A percentile compares a stretch with the other conserved stretches of the same genome.
Conservation (phyloP, 192 early-diverging fungal species). For the Pilaira anomala region DNA sequence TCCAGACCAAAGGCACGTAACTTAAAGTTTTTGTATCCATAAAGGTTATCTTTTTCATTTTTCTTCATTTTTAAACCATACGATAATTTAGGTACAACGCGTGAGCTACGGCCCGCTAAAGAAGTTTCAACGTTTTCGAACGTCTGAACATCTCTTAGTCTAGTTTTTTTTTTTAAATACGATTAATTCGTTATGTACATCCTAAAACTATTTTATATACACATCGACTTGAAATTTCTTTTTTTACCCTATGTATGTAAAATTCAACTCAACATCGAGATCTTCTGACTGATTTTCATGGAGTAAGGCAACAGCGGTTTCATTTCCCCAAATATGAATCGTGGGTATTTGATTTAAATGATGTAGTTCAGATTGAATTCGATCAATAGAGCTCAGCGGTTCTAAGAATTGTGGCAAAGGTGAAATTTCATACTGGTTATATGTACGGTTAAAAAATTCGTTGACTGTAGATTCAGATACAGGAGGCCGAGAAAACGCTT, state of each 20-base stretch:
- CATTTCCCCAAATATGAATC: constrained; percentile 11
- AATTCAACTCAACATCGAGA: background rate
- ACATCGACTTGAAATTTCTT: too few species aligned
- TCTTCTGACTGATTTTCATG: constrained; percentile 1
- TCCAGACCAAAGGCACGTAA: constrained; percentile 7
- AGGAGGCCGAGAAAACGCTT: background rate
- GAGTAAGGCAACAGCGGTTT: background rate
- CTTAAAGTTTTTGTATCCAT: constrained; percentile 6
- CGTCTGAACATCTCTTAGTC: background rate
- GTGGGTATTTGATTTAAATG: constrained; percentile 3
- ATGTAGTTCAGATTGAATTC: constrained; percentile 5
- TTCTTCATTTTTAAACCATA: constrained; percentile 5
- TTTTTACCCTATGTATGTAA: constrained; percentile 14
- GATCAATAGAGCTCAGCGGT: background rate
- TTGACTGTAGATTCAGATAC: background rate
- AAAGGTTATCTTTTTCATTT: background rate
- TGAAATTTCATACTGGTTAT: background rate
- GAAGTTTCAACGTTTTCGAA: background rate
- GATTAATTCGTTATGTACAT: background rate
- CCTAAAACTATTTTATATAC: background rate
- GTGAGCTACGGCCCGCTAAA: constrained; percentile 15
- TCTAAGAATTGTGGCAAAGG: background rate
- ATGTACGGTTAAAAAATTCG: constrained; percentile 3
- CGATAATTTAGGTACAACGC: constrained; percentile 12
- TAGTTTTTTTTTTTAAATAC: constrained; percentile 5